Percentiles rank a stretch among this genome's conserved stretches.
These are phyloP conservation scores for Metschnikowia lachancei DNA, from an alignment of 805 yeast species.

Conservation along the genomic window DNA sequence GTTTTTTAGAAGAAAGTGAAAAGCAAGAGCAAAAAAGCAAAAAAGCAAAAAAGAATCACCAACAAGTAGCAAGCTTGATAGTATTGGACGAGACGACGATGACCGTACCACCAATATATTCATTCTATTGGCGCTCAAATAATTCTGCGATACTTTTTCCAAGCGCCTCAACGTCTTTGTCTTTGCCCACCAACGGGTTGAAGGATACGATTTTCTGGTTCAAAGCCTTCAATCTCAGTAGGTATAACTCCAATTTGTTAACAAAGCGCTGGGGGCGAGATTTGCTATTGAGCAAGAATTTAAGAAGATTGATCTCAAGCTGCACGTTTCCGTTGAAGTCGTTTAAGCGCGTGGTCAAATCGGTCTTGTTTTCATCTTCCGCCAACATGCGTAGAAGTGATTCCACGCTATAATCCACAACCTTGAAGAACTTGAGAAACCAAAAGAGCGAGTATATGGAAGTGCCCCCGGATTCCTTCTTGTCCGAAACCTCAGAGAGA, in stretches of 20 bases:
- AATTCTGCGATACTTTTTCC: conserved; percentile 3
- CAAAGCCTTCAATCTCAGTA: conserved; percentile 16
- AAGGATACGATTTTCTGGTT: conserved; percentile 22
- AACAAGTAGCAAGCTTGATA: too few relatives aligned
- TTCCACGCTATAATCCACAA: conserved; percentile 29
- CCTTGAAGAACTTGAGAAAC: conserved; percentile 38
- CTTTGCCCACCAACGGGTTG: conserved; percentile 20
- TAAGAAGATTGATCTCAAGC: conserved; percentile 32
- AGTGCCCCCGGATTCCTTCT: conserved; percentile 18
- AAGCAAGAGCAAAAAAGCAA: background rate
- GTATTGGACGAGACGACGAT: too few relatives aligned
- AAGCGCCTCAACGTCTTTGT: conserved; percentile 13
- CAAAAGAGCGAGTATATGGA: conserved; percentile 29
- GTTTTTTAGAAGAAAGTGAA: too few relatives aligned
- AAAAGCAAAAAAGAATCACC: too few relatives aligned
- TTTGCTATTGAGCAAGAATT: conserved; percentile 22
- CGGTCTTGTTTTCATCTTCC: conserved; percentile 13
- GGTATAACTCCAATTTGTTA: conserved; percentile 10
- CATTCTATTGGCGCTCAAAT: background rate
- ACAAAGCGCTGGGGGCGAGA: conserved; percentile 12
- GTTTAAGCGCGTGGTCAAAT: conserved; percentile 24
- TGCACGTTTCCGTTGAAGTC: conserved; percentile 36
- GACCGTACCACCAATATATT: too few relatives aligned
- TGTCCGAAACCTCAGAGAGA: conserved; percentile 19
- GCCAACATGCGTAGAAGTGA: conserved; percentile 23